Conservation (phyloP, 345 rosid genomes). For the Brassica nigra region DNA sequence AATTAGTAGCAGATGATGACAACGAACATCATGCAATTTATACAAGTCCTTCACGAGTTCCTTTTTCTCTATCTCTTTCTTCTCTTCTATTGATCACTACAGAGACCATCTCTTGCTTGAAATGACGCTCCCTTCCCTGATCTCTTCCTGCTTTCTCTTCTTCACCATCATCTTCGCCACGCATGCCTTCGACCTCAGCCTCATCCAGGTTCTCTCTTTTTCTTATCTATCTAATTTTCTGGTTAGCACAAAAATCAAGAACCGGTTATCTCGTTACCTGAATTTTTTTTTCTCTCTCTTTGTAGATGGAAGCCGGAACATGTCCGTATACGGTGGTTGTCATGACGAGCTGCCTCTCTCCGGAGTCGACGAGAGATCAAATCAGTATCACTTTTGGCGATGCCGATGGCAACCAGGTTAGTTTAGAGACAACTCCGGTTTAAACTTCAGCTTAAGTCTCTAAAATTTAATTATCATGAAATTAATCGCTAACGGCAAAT, state of each 20-base stretch:
- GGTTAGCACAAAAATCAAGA: not conserved
- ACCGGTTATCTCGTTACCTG: not conserved
- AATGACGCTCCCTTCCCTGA: constrained; percentile 19
- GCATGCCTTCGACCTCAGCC: constrained; percentile 38
- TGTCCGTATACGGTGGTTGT: constrained; percentile 63
- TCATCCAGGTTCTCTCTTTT: constrained; percentile 37
- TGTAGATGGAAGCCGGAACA: constrained; percentile 44
- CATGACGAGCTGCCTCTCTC: constrained; percentile 67
- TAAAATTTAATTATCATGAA: not conserved
- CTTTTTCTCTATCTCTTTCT: not conserved
- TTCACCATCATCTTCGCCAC: constrained; percentile 16
- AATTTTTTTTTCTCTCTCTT: not conserved
- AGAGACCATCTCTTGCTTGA: not conserved
- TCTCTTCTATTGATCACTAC: not conserved
- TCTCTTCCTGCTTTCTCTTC: constrained; percentile 15
- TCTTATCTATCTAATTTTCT: not conserved
- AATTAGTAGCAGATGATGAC: constrained; percentile 15
- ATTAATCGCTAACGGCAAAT: not conserved
- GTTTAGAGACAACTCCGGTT: not conserved
- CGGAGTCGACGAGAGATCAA: constrained; percentile 62
- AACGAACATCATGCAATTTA: constrained; percentile 24
- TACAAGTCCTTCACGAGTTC: not conserved
- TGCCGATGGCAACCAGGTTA: constrained; percentile 70
- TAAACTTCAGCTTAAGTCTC: not conserved
- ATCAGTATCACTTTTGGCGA: constrained; percentile 75